Evolutionary conservation across 805 yeast species (phyloP).

Genomic region (Pichia phayaonensis): DNA sequence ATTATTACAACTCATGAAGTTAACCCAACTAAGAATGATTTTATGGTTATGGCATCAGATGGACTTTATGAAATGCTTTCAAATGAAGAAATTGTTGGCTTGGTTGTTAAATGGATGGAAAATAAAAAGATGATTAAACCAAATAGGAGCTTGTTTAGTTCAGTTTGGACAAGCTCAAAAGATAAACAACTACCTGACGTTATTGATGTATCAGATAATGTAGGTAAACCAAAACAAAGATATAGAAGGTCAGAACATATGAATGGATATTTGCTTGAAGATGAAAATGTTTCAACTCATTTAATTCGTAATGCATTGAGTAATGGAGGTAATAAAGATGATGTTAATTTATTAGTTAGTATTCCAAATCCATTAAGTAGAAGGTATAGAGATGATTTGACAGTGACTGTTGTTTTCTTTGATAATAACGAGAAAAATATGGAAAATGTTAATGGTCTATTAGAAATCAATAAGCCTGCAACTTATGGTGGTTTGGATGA

Average conservation of each 20-base stretch:
- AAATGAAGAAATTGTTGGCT: constrained; percentile 85
- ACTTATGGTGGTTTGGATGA: constrained; percentile 46
- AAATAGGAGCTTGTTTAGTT: constrained; percentile 37
- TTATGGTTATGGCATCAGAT: constrained; percentile 88
- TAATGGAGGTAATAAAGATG: constrained; percentile 80
- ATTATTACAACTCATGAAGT: constrained; percentile 78
- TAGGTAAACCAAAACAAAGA: constrained; percentile 63
- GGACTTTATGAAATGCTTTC: constrained; percentile 88
- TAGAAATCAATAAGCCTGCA: constrained; percentile 50
- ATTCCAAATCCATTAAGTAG: constrained; percentile 90
- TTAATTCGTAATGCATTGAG: constrained; percentile 86
- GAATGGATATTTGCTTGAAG: constrained; percentile 56
- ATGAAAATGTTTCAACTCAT: constrained; percentile 87
- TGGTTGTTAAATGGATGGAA: constrained; percentile 92
- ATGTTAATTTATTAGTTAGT: constrained; percentile 78
- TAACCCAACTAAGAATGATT: constrained; percentile 64
- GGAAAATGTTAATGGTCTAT: constrained; percentile 38
- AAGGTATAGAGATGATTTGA: constrained; percentile 89
- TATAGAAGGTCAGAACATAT: constrained; percentile 41
- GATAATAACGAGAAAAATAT: constrained; percentile 44
- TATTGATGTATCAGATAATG: constrained; percentile 50
- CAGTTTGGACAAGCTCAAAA: constrained; percentile 26
- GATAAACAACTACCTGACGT: constrained; percentile 51
- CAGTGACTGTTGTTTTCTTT: constrained; percentile 92
- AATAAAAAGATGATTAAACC: constrained; percentile 55